Conservation (phyloP, 176 grass and related monocot genomes). For the Pontederia paniculata region DNA sequence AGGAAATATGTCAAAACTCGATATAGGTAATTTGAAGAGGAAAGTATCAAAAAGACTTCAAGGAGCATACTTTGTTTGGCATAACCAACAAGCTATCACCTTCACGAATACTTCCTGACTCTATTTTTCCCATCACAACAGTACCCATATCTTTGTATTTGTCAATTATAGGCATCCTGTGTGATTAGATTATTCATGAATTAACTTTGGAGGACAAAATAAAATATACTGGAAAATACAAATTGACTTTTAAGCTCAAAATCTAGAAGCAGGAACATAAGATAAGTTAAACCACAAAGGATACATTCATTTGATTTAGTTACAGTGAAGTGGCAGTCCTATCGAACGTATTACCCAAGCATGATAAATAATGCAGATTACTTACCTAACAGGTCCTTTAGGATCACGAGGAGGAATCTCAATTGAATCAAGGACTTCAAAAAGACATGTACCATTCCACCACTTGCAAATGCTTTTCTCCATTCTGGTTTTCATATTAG, state of each 20-base stretch:
- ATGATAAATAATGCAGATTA: not conserved
- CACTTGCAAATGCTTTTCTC: slow-evolving; percentile 73
- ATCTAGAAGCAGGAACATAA: too few relatives aligned
- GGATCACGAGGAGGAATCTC: slow-evolving; percentile 88
- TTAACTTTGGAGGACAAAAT: too few relatives aligned
- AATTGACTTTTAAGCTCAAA: too few relatives aligned
- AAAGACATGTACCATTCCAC: slow-evolving; percentile 88
- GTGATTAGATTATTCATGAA: slow-evolving; percentile 1
- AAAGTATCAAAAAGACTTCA: not conserved
- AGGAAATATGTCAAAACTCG: not conserved
- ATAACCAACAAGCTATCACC: slow-evolving; percentile 83
- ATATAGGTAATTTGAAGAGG: slow-evolving; percentile 3
- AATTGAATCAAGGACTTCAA: slow-evolving; percentile 73
- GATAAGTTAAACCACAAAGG: too few relatives aligned
- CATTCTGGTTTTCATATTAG: slow-evolving; percentile 78
- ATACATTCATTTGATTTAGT: too few relatives aligned
- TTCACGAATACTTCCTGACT: slow-evolving; percentile 62
- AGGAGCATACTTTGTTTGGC: slow-evolving; percentile 69
- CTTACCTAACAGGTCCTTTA: slow-evolving; percentile 72
- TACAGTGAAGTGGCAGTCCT: too few relatives aligned
- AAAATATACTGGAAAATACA: too few relatives aligned
- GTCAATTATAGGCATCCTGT: slow-evolving; percentile 94
- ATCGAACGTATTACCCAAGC: too few relatives aligned
- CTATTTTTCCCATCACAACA: slow-evolving; percentile 91
- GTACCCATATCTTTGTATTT: slow-evolving; percentile 98